Conservation (phyloP, 495 filamentous ascomycete species). For the Articulospora tetracladia region DNA sequence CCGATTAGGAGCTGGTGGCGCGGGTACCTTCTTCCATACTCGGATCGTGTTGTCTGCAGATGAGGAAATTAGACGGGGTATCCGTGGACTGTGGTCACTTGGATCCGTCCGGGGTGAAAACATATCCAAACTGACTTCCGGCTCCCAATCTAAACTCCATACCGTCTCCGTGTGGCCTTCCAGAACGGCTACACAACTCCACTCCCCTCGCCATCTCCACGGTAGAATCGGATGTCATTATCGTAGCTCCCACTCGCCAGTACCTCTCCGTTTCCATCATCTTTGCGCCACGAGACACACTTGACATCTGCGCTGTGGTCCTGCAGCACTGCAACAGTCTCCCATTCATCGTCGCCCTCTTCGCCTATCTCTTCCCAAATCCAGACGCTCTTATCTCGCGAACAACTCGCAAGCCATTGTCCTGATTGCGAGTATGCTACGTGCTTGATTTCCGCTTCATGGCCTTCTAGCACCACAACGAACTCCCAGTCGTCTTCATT, state of each 20-base stretch:
- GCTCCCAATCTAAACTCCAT: conserved; percentile 85
- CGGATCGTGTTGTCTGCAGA: conserved; percentile 76
- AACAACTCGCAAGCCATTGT: conserved; percentile 82
- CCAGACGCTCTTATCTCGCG: conserved; percentile 94
- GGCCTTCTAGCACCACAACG: conserved; percentile 82
- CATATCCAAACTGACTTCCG: conserved; percentile 30
- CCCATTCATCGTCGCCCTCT: conserved; percentile 84
- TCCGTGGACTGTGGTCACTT: conserved; percentile 17
- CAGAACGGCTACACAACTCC: conserved; percentile 82
- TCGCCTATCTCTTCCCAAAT: conserved; percentile 88
- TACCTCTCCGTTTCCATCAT: conserved; percentile 57
- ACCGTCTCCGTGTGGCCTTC: conserved; percentile 78
- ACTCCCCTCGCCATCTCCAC: conserved; percentile 87
- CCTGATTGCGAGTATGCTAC: conserved; percentile 78
- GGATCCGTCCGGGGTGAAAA: conserved; percentile 3
- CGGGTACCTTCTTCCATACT: conserved; percentile 59
- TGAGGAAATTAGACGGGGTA: conserved; percentile 66
- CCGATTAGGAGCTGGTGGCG: conserved; percentile 29
- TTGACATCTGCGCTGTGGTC: conserved; percentile 97
- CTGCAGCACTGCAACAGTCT: conserved; percentile 90
- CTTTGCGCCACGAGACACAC: conserved; percentile 84
- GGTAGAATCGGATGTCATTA: conserved; percentile 82
- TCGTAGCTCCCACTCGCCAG: conserved; percentile 89
- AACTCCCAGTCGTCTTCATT: conserved; percentile 85
- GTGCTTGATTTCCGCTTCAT: conserved; percentile 89